Percentiles rank a stretch among this genome's conserved stretches.
phyloP scores from a whole-genome alignment of 1,284 basidiomycete species.

The Puccinia horiana region DNA sequence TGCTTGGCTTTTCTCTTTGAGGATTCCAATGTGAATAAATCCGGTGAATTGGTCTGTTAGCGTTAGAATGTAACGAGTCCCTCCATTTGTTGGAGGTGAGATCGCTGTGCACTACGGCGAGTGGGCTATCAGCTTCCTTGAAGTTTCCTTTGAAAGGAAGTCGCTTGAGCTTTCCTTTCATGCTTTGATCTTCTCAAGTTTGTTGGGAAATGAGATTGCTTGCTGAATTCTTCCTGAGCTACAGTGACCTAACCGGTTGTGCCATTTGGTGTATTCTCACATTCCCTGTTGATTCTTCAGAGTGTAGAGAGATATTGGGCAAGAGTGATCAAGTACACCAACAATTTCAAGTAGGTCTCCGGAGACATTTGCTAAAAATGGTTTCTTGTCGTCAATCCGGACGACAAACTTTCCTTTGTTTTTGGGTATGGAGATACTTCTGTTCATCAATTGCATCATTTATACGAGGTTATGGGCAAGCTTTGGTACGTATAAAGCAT shows the following conservation, averaged over 20 bases:
- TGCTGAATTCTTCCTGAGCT: background rate
- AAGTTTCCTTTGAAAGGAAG: background rate
- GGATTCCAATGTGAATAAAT: background rate
- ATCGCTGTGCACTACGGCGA: background rate
- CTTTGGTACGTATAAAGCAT: background rate
- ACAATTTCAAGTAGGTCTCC: background rate
- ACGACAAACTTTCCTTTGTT: background rate
- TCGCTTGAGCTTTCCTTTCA: background rate
- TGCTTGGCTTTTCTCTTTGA: background rate
- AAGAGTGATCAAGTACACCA: too few species aligned
- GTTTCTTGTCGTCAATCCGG: background rate
- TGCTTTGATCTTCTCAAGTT: background rate
- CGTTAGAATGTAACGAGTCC: background rate
- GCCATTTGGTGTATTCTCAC: background rate
- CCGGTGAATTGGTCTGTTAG: constrained; percentile 7
- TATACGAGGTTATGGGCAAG: background rate
- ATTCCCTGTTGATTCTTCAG: background rate
- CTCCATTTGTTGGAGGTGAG: background rate
- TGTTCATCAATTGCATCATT: background rate
- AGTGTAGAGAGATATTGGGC: background rate
- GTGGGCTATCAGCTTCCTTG: background rate
- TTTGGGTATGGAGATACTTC: background rate
- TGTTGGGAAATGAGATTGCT: too few species aligned
- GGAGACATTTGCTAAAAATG: background rate
- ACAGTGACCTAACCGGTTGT: background rate